Percentiles rank a stretch among this genome's conserved stretches.
Evolutionary conservation across 2,329 filamentous ascomycete genomes (phyloP).

Genomic region (Fusarium oxysporum): DNA sequence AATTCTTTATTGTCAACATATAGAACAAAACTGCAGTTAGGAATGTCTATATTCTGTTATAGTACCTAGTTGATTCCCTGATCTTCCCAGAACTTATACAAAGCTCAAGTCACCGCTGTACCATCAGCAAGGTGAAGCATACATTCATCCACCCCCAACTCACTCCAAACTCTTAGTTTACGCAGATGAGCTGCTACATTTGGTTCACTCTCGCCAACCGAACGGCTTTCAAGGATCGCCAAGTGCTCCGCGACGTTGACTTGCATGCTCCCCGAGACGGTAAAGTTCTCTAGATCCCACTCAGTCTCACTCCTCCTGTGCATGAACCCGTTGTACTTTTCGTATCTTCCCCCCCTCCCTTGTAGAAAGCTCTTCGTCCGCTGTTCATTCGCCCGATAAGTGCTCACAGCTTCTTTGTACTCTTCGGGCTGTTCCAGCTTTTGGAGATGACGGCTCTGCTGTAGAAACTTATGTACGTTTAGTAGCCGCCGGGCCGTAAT

Average conservation of each 20-base stretch:
- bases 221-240: background rate
- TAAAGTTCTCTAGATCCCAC: background rate
- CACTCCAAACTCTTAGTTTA: background rate
- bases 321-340: background rate
- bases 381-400: background rate
- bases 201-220: fast-evolving
- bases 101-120: fast-evolving
- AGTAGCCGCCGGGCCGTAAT: background rate
- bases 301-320: background rate
- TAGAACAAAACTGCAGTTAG: no score
- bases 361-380: background rate
- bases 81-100: fast-evolving
- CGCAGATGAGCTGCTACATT: fast-evolving
- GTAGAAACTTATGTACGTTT: background rate
- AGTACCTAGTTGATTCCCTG: no score
- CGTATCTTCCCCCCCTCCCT: fast-evolving
- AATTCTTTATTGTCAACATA: no score
- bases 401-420: fast-evolving
- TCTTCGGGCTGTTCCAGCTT: background rate
- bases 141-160: background rate
- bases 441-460: background rate
- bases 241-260: background rate
- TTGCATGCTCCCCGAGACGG: fast-evolving
- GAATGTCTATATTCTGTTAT: no score
- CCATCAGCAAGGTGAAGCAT: background rate